phyloP scores from a whole-genome alignment of 106 monocot genomes.

The Dioscorea alata region DNA sequence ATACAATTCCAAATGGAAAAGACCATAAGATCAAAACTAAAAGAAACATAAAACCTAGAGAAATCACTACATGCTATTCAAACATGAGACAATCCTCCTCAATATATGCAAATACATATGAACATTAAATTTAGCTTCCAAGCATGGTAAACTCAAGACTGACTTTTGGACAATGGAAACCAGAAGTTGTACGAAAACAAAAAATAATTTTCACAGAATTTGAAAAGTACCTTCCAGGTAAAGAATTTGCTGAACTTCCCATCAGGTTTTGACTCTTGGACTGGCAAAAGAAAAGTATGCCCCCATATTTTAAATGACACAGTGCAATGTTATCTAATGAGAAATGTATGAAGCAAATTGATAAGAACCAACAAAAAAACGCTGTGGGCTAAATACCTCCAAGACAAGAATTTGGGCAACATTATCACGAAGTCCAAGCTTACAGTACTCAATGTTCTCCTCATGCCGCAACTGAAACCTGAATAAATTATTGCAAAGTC shows the following conservation, averaged over 20 bases:
- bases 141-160: no score
- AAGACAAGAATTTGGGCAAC: slow-evolving; percentile 98
- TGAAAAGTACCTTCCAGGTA: slow-evolving; percentile 32
- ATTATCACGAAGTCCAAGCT: slow-evolving; percentile 92
- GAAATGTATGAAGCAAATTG: background rate
- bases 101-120: no score
- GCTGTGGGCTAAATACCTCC: slow-evolving; percentile 38
- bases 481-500: slow-evolving; percentile 1
- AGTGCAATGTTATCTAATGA: slow-evolving; percentile 6
- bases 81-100: no score
- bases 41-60: no score
- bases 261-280: slow-evolving; percentile 30
- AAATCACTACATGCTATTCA: background rate
- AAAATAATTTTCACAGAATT: slow-evolving; percentile 10
- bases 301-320: slow-evolving; percentile 19
- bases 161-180: no score
- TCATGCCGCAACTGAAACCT: slow-evolving; percentile 78
- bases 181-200: background rate
- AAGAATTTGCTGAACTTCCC: slow-evolving; percentile 24
- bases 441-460: slow-evolving; percentile 81
- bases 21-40: no score
- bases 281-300: slow-evolving; percentile 43
- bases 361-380: slow-evolving; percentile 3
- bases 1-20: no score
- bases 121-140: no score